Conservation (phyloP, 306 rosid genomes). For the Prunus kanzakura region DNA sequence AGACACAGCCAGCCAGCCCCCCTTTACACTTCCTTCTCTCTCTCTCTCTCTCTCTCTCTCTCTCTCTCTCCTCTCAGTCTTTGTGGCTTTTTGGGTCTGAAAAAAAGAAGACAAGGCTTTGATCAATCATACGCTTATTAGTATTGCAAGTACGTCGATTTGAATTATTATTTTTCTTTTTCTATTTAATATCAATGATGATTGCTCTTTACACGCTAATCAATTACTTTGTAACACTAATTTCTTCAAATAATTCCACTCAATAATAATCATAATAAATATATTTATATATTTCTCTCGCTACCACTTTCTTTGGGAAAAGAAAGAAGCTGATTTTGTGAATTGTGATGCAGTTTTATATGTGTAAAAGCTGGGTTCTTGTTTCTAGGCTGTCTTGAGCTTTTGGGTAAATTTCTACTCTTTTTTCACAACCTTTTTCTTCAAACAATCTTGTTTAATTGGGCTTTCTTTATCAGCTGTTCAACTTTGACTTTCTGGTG, state of each 20-base stretch:
- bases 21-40: neutral
- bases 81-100: neutral
- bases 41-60: neutral
- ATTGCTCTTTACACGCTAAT: neutral
- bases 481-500: neutral
- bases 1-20: neutral
- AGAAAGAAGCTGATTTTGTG: neutral
- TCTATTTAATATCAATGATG: neutral
- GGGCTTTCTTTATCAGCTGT: neutral
- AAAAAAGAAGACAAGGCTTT: neutral
- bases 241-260: neutral
- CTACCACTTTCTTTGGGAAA: neutral
- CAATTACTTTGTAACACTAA: neutral
- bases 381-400: neutral
- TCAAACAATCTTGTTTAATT: neutral
- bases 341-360: neutral
- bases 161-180: neutral
- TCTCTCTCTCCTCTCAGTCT: neutral
- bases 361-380: neutral
- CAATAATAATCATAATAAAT: neutral
- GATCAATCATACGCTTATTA: slow-evolving; percentile 2
- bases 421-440: neutral
- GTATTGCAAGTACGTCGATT: neutral
- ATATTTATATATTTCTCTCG: too few species aligned
- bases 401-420: neutral